Evolutionary conservation across 768 basidiomycete genomes (phyloP).

Genomic region (Termitomyces sp.): DNA sequence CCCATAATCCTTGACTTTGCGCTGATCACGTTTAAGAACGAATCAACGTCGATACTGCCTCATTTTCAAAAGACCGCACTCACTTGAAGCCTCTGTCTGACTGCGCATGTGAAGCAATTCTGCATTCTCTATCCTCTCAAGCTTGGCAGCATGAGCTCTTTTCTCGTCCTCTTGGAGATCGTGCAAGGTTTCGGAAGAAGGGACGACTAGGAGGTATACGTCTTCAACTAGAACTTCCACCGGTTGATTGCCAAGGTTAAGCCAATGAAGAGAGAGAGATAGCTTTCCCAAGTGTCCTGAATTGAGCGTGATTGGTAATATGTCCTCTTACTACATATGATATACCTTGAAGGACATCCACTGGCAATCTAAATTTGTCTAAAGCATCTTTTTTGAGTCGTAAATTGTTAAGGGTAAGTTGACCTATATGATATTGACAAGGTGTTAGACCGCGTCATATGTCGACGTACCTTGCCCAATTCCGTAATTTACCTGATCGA

Average conservation of each 20-base stretch:
- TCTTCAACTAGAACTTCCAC: constrained; percentile 91
- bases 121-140: constrained; percentile 83
- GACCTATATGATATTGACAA: constrained; percentile 38
- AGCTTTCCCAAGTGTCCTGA: constrained; percentile 83
- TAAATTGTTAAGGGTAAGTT: constrained; percentile 73
- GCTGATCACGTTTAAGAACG: constrained; percentile 36
- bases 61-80: constrained; percentile 5
- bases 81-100: constrained; percentile 49
- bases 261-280: constrained; percentile 83
- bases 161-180: constrained; percentile 84
- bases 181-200: constrained; percentile 60
- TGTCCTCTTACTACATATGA: not conserved
- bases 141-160: constrained; percentile 79
- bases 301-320: not conserved
- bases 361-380: constrained; percentile 92
- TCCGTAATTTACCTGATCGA: constrained; percentile 92
- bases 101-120: constrained; percentile 73
- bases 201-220: constrained; percentile 89
- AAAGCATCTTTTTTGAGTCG: constrained; percentile 89
- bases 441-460: not conserved
- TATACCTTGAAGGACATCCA: constrained; percentile 92
- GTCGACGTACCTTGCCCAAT: constrained; percentile 67
- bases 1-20: constrained; percentile 82
- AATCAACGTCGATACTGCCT: not conserved
- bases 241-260: constrained; percentile 84